Conservation (phyloP, 805 yeast genomes). For the Allodekkera sacchari region DNA sequence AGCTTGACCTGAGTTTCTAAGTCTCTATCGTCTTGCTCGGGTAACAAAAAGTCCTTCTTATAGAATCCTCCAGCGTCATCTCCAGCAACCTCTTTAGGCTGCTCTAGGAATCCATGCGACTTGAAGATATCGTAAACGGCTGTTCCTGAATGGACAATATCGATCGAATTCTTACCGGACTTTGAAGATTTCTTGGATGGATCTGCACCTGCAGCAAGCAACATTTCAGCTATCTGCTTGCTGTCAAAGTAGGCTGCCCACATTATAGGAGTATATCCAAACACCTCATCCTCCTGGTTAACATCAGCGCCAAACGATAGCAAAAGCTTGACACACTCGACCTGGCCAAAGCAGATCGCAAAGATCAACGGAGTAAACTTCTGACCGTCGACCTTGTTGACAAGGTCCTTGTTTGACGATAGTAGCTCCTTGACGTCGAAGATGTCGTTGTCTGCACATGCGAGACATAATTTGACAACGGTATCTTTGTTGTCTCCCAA, state of each 20-base stretch:
- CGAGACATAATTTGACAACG: constrained; percentile 27
- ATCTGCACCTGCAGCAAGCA: constrained; percentile 60
- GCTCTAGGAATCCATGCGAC: constrained; percentile 36
- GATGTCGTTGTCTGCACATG: constrained; percentile 31
- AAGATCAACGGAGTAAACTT: constrained; percentile 43
- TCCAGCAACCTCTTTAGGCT: constrained; percentile 6
- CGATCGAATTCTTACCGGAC: constrained; percentile 42
- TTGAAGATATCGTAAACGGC: constrained; percentile 52
- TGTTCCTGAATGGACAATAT: constrained; percentile 47
- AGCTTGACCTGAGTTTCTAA: constrained; percentile 26
- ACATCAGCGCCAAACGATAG: constrained; percentile 36
- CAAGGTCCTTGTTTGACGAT: constrained; percentile 9
- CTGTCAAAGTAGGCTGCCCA: constrained; percentile 73
- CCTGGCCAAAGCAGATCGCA: constrained; percentile 47
- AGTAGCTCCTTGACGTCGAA: constrained; percentile 21
- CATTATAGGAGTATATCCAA: constrained; percentile 66
- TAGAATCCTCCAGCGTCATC: constrained; percentile 6
- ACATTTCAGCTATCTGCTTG: constrained; percentile 41
- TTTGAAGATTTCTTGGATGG: constrained; percentile 33
- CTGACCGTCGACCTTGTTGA: constrained; percentile 26
- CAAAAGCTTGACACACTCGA: constrained; percentile 40
- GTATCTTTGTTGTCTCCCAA: constrained; percentile 21
- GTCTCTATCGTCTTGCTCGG: constrained; percentile 13
- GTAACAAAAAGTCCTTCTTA: constrained; percentile 11
- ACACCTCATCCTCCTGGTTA: constrained; percentile 40